Evolutionary conservation across 2,329 filamentous ascomycete genomes (phyloP).

Genomic region (Monosporascus ibericus): DNA sequence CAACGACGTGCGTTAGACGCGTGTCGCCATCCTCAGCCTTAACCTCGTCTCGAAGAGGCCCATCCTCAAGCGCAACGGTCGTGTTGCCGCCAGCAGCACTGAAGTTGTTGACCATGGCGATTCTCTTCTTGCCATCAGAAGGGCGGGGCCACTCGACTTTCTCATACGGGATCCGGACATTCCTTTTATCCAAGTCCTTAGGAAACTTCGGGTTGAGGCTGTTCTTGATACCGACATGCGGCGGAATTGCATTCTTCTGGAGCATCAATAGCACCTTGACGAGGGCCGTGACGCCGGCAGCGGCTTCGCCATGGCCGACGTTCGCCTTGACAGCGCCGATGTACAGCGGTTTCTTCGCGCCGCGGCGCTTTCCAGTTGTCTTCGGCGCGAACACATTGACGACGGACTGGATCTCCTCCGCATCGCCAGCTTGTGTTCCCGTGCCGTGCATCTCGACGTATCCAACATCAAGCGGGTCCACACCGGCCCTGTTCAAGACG

Average conservation of each 20-base stretch:
- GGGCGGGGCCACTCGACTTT: neutral
- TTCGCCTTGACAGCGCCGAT: conserved; percentile 42
- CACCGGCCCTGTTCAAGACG: conserved; percentile 49
- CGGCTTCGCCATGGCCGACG: conserved; percentile 38
- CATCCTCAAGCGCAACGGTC: conserved; percentile 12
- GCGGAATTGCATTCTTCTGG: conserved; percentile 31
- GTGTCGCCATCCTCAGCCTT: neutral
- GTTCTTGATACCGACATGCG: conserved; percentile 42
- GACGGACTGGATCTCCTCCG: conserved; percentile 57
- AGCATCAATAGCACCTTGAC: conserved; percentile 19
- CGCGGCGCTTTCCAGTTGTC: conserved; percentile 31
- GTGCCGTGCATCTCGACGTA: conserved; percentile 68
- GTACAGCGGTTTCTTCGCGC: conserved; percentile 32
- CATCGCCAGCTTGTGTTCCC: conserved; percentile 65
- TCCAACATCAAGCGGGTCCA: conserved; percentile 48
- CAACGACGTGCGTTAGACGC: conserved; percentile 7
- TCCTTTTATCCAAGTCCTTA: conserved; percentile 28
- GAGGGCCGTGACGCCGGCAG: conserved; percentile 22
- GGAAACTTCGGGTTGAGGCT: conserved; percentile 39
- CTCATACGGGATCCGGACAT: neutral
- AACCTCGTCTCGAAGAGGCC: neutral
- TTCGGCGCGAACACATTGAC: conserved; percentile 51
- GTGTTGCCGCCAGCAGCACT: conserved; percentile 15
- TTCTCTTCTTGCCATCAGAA: conserved; percentile 5
- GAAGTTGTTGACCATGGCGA: conserved; percentile 16